phyloP scores from a whole-genome alignment of 768 basidiomycete species.

The Dioszegia crocea region DNA sequence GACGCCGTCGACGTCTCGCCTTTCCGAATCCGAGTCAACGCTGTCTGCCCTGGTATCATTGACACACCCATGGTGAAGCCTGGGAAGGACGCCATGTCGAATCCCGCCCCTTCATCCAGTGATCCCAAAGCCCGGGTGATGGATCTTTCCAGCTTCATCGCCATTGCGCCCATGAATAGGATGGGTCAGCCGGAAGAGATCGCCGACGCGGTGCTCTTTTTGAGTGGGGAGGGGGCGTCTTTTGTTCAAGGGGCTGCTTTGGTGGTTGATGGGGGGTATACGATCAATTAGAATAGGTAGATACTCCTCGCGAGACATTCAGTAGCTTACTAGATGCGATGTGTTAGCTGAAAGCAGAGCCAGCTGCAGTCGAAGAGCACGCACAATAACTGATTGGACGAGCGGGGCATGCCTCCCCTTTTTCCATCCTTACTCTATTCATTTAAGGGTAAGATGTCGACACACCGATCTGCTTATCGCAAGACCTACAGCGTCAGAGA shows the following conservation, averaged over 20 bases:
- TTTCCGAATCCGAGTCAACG: conserved; percentile 24
- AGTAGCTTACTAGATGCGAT: too few species aligned
- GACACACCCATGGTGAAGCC: conserved; percentile 26
- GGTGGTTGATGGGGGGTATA: conserved; percentile 8
- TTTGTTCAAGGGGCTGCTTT: not conserved
- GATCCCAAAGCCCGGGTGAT: conserved; percentile 2
- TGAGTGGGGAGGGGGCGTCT: not conserved
- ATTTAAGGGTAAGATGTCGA: too few species aligned
- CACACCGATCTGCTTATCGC: too few species aligned
- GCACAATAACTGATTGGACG: too few species aligned
- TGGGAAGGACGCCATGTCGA: conserved; percentile 1
- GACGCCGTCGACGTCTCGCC: conserved; percentile 30
- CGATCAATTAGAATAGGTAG: not conserved
- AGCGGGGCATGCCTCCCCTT: too few species aligned
- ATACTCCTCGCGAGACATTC: not conserved
- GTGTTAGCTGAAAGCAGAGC: too few species aligned
- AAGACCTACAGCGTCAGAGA: too few species aligned
- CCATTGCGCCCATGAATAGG: conserved; percentile 29
- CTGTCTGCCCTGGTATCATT: conserved; percentile 29
- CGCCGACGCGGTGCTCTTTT: not conserved
- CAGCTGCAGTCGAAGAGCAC: too few species aligned
- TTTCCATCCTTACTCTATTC: too few species aligned
- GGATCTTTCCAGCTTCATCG: conserved; percentile 15
- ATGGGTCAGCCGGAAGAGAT: conserved; percentile 8
- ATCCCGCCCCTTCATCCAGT: not conserved